Base-by-base conservation (phyloP, 2,329 filamentous ascomycete genomes). In the Clonostachys byssicola region DNA sequence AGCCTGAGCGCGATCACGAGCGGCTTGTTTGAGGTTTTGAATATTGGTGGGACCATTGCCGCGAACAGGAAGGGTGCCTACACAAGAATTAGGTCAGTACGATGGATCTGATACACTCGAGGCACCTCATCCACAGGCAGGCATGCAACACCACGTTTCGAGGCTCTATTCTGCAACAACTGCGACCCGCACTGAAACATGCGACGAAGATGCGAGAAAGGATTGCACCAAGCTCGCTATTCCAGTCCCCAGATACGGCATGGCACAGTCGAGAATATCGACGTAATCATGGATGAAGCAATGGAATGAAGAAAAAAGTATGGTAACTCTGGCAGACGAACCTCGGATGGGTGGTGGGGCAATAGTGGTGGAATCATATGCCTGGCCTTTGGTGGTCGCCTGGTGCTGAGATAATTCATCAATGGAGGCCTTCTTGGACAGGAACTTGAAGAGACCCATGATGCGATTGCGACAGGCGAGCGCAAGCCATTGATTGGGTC, bases 21-120 rank as follows among this genome's bases (percentile, higher is more conserved):
- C 45, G 9, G 48, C 43, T 12, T 42, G 45, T 23, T 48, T 44
- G 17, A 52, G 46, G 12, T 49, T 48, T n/a, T 35, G 41, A 18
- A 52, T 40, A 12, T 47, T 49, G 18, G 43, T 52, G n/a, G 48
- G 47, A 16, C 50, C 50, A 43, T 52, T 52, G 12, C 50, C 50
- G 9, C 40, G 20, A 18, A 52, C 46, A 9, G 50, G 50, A 13
- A 49, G 40, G 6, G 38, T 42, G 12, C 50, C 47, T 49, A 18
- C 33, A 16, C n/a, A 16, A 20, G 35, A 38, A n/a, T 12, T 20
- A 14, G 36, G 38, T n/a, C 33, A 20, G n/a, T 30, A 30, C 23
- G 23, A 30, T 30, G 23, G 23, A 30, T 9, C 23, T 30, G 23
- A 30, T 30, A 30, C 23, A 30, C 8, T 30, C 23, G 23, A 5